Conservation (phyloP, 2,329 filamentous ascomycete genomes). For the Cladophialophora chaetospira region DNA sequence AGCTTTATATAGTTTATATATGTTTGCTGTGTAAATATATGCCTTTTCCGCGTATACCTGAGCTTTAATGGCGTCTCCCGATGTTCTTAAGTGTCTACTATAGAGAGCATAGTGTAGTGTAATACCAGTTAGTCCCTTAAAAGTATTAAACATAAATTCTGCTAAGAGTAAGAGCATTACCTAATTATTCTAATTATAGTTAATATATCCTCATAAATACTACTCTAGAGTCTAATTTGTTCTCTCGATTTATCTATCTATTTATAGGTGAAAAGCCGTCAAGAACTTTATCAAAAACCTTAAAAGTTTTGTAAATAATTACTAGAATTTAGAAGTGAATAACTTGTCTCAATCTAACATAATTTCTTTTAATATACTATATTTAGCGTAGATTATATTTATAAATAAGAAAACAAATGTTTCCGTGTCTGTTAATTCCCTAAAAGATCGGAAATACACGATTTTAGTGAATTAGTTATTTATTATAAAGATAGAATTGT, state of each 20-base stretch:
- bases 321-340: too few species aligned
- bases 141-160: not conserved
- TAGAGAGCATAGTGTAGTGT: not conserved
- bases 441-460: too few species aligned
- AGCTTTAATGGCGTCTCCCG: not conserved
- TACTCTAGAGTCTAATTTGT: slow-evolving; percentile 26
- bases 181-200: slow-evolving; percentile 26
- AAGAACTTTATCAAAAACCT: slow-evolving; percentile 17
- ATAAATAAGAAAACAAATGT: too few species aligned
- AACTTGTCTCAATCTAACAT: too few species aligned
- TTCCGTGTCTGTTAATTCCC: too few species aligned
- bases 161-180: slow-evolving; percentile 2
- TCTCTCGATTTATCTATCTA: slow-evolving; percentile 19
- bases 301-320: not conserved
- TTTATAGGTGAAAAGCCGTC: slow-evolving; percentile 20
- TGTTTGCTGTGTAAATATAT: not conserved
- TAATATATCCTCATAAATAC: slow-evolving; percentile 24
- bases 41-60: not conserved
- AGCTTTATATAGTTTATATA: not conserved
- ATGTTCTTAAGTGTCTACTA: too few species aligned
- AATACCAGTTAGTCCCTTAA: not conserved
- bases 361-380: too few species aligned
- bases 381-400: too few species aligned
- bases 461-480: not conserved
- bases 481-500: not conserved